These are phyloP conservation scores for Elaeagnus macrophylla DNA, from an alignment of 306 rosid genomes.

Conservation along the genomic window DNA sequence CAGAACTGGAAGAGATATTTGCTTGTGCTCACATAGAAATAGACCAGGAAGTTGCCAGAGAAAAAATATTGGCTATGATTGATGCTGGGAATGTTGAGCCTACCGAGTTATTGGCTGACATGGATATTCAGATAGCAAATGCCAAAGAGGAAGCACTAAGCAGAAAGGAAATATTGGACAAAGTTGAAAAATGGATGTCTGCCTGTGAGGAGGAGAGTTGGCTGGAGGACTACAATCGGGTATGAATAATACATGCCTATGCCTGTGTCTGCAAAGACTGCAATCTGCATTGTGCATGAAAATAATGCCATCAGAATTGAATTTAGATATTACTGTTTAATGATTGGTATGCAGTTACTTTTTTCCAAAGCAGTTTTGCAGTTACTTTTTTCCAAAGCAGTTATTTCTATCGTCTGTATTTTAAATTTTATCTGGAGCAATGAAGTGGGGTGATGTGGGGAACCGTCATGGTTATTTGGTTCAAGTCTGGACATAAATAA, in stretches of 20 bases:
- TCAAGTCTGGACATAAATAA: too few relatives aligned
- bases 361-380: too few relatives aligned
- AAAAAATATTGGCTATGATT: constrained; percentile 72
- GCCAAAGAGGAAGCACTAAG: constrained; percentile 92
- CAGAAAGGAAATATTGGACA: constrained; percentile 95
- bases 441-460: too few relatives aligned
- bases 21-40: constrained; percentile 76
- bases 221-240: constrained; percentile 99
- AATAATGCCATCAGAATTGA: too few relatives aligned
- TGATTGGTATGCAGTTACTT: too few relatives aligned
- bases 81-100: constrained; percentile 88
- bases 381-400: too few relatives aligned
- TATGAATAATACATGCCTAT: constrained; percentile 2
- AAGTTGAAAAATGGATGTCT: constrained; percentile 99
- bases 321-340: too few relatives aligned
- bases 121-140: constrained; percentile 85
- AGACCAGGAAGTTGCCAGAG: constrained; percentile 81
- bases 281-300: too few relatives aligned
- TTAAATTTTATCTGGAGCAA: too few relatives aligned
- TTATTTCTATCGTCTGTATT: too few relatives aligned
- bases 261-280: too few relatives aligned
- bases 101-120: constrained; percentile 80
- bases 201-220: constrained; percentile 99
- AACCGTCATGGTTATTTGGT: too few relatives aligned
- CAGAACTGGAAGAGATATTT: constrained; percentile 87